Percentiles rank a stretch among this genome's conserved stretches.
phyloP scores from a whole-genome alignment of 169 alveolate species.

The Plasmodium sp. region DNA sequence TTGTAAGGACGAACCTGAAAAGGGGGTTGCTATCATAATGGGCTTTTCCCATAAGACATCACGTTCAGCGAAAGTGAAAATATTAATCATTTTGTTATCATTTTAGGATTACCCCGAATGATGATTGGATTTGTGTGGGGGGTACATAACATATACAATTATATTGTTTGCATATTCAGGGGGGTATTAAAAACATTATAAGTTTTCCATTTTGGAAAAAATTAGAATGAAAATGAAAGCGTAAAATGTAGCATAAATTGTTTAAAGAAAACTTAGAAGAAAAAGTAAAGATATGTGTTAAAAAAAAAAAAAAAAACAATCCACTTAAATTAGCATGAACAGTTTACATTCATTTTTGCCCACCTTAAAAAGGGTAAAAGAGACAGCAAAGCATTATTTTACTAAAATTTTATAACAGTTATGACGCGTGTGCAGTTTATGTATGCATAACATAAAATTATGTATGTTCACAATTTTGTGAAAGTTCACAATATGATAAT shows the following conservation, averaged over 20 bases:
- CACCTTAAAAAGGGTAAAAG: not conserved
- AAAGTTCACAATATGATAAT: not conserved
- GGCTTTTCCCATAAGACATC: not conserved
- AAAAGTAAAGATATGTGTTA: not conserved
- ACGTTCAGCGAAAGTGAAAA: not conserved
- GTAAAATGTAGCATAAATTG: not conserved
- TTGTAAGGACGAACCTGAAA: not conserved
- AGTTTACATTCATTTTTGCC: not conserved
- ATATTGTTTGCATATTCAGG: not conserved
- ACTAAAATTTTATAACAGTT: not conserved
- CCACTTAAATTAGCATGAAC: not conserved
- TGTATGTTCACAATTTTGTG: not conserved
- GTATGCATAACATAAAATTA: not conserved
- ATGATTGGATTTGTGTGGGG: not conserved
- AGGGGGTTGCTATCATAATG: not conserved
- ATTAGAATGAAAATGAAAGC: not conserved
- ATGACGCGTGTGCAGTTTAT: not conserved
- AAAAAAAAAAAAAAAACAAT: not conserved
- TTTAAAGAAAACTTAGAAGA: not conserved
- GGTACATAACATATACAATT: not conserved
- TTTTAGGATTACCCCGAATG: not conserved
- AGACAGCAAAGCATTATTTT: not conserved
- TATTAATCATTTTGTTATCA: not conserved
- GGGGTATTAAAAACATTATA: not conserved
- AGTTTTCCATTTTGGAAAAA: not conserved